Evolutionary conservation across 805 yeast genomes (phyloP).

Genomic region (Metahyphopichia silvanorum): DNA sequence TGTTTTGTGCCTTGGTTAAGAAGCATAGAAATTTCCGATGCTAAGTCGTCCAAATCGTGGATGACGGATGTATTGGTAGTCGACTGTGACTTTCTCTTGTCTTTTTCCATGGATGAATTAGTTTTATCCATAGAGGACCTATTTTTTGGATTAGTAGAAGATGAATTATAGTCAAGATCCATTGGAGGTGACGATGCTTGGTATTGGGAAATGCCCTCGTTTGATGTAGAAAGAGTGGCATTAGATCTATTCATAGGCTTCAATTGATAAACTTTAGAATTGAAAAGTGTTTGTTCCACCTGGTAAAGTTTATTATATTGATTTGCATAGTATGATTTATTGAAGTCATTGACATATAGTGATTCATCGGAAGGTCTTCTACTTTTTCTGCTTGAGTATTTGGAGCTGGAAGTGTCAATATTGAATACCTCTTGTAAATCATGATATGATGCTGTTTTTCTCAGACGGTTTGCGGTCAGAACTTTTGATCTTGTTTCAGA

Average conservation of each 20-base stretch:
- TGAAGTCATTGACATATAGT: slow-evolving; percentile 15
- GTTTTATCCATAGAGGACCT: not conserved
- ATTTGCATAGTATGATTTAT: slow-evolving; percentile 15
- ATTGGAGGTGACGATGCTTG: not conserved
- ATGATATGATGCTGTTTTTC: too few relatives aligned
- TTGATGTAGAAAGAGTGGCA: slow-evolving; percentile 26
- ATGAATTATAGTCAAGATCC: too few relatives aligned
- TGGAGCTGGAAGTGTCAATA: not conserved
- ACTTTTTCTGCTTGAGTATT: not conserved
- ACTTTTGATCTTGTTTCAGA: too few relatives aligned
- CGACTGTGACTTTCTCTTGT: slow-evolving; percentile 17
- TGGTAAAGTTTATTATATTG: not conserved
- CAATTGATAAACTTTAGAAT: slow-evolving; percentile 19
- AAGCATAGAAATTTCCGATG: slow-evolving; percentile 21
- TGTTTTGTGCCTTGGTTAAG: slow-evolving; percentile 7
- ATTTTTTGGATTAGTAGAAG: not conserved
- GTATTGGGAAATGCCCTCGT: slow-evolving; percentile 8
- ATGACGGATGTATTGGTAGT: slow-evolving; percentile 24
- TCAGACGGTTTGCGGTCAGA: not conserved
- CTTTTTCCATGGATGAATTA: slow-evolving; percentile 1
- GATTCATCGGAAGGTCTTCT: not conserved
- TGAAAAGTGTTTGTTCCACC: slow-evolving; percentile 9
- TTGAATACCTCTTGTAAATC: not conserved
- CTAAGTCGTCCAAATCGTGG: slow-evolving; percentile 25
- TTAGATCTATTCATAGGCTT: slow-evolving; percentile 30